Conservation (phyloP, 148 eudicot species). For the Rheum nobile region DNA sequence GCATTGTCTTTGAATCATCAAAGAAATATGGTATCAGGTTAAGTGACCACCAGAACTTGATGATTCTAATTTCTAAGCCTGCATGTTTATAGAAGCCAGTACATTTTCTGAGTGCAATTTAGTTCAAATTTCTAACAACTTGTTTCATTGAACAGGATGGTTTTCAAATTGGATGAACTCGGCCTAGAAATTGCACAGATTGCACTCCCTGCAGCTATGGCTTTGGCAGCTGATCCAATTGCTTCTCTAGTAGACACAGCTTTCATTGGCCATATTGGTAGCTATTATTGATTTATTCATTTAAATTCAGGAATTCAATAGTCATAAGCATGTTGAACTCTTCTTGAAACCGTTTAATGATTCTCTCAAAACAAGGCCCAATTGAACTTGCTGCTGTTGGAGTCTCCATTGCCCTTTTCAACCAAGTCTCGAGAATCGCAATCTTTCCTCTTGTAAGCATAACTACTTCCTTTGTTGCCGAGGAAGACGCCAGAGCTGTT, state of each 20-base stretch:
- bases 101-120: neutral
- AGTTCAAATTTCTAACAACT: neutral
- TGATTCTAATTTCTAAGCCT: neutral
- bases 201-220: conserved; percentile 82
- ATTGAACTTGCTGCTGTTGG: conserved; percentile 87
- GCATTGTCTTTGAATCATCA: too few species aligned
- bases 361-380: conserved; percentile 36
- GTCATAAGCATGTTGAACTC: neutral
- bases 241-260: conserved; percentile 87
- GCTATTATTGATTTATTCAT: neutral
- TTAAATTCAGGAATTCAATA: neutral
- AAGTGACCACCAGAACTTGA: neutral
- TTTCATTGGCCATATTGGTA: conserved; percentile 86
- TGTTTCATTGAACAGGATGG: conserved; percentile 18
- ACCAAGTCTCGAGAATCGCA: conserved; percentile 72
- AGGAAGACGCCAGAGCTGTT: conserved; percentile 55
- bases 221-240: conserved; percentile 79
- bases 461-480: conserved; percentile 86
- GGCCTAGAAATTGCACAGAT: conserved; percentile 61
- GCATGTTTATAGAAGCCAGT: neutral
- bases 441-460: conserved; percentile 80
- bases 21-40: too few species aligned
- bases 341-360: neutral
- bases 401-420: conserved; percentile 70
- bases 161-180: conserved; percentile 54